phyloP scores from a whole-genome alignment of 139 green algal genomes.

The Zygnema cylindricum region DNA sequence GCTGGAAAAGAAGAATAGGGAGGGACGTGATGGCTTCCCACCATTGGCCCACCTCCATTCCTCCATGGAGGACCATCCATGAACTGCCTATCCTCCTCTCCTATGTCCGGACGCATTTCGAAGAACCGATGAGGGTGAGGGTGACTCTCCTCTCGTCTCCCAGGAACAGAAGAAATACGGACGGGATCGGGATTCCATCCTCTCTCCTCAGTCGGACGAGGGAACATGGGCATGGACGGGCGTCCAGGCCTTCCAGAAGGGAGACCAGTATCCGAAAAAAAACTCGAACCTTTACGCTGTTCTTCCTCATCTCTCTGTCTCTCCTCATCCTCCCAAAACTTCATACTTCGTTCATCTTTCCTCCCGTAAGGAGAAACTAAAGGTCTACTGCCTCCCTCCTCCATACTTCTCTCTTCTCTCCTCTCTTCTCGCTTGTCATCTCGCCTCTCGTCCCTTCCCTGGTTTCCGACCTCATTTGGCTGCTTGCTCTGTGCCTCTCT shows the following conservation, averaged over 20 bases:
- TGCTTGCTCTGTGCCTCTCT: slow-evolving; percentile 27
- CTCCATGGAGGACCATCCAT: not conserved
- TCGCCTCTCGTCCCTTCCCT: not conserved
- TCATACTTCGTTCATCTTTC: not conserved
- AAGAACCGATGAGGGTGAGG: not conserved
- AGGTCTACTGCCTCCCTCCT: not conserved
- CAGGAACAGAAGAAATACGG: not conserved
- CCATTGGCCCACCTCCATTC: not conserved
- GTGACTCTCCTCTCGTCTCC: not conserved
- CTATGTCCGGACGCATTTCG: not conserved
- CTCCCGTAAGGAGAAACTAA: not conserved
- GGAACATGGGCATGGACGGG: not conserved
- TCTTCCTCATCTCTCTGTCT: not conserved
- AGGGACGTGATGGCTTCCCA: not conserved
- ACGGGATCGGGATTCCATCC: not conserved
- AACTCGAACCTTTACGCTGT: not conserved
- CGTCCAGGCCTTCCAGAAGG: not conserved
- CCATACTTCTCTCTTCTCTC: not conserved
- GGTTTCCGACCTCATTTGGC: not conserved
- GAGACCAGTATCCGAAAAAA: not conserved
- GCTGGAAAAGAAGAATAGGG: not conserved
- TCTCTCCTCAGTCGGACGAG: not conserved
- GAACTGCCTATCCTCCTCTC: not conserved
- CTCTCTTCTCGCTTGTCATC: too few relatives aligned
- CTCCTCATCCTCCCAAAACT: not conserved